Evolutionary conservation across 2,329 filamentous ascomycete genomes (phyloP), one percentile per base, ranked within the genome.

Genomic region (Whalleya microplaca): DNA sequence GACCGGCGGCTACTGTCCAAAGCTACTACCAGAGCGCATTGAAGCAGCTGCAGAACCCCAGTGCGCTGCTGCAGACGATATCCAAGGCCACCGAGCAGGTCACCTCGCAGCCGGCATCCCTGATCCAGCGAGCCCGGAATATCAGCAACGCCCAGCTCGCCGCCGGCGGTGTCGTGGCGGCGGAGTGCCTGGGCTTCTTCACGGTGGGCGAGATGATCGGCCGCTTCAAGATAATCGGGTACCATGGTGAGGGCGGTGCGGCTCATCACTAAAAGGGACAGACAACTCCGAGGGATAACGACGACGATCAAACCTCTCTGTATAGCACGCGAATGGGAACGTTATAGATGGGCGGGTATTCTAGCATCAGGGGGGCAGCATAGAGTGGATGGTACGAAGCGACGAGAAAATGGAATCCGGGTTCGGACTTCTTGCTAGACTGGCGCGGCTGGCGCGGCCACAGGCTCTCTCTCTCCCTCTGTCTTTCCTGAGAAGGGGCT

Each of bases 151-250:
- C 86, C 66, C 88, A 96, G 76, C 74, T 94, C 67, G 83, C 84
- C 53, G 78, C 89, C 51, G 89, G 84, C 58, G 91, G 90, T 67
- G 90, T 99, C 58, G 80, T 97, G 61, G 78, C 83, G 46, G 93
- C 93, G 54, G 94, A 99, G 80, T 84, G 92, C 48, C 78, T 99
- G 66, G 95, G 95, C 60, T 99, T 99, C 85, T 99, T 98, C 84
- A 96, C 93, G 60, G 86, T 98, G 53, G 95, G 95, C 64, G 93
- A 98, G 84, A 98, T 99, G 76, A 87, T 99, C 70, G 95, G 95
- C 70, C 86, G 93, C 72, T 86, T 95, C 80, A 98, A 99, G 89
- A 76, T 99, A 68, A 83, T 99, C 68, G 95, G 95, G 64, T 99
- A 99, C 84, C 85, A 84, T 76, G 90, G 90, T 72, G 85, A 90